Percentiles rank a stretch among this genome's conserved stretches.
Conservation (phyloP, 1,284 basidiomycete genomes). For the Sporisorium graminicola region DNA sequence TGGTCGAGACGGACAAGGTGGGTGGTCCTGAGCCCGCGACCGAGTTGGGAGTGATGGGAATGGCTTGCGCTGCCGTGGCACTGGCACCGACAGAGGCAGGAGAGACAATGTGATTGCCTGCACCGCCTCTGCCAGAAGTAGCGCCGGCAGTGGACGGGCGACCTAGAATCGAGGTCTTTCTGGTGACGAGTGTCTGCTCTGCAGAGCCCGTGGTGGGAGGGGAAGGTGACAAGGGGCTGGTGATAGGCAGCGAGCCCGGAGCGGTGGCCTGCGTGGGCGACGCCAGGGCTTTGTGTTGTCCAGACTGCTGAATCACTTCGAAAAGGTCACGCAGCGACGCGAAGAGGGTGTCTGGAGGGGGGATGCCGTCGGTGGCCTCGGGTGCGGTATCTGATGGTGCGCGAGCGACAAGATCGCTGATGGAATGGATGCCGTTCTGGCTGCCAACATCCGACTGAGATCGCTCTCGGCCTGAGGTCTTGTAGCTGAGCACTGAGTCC, state of each 20-base stretch:
- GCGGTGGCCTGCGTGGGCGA: conserved; percentile 35
- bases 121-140: conserved; percentile 32
- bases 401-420: conserved; percentile 15
- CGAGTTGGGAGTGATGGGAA: conserved; percentile 35
- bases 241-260: conserved; percentile 30
- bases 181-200: conserved; percentile 13
- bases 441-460: conserved; percentile 23
- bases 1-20: conserved; percentile 42
- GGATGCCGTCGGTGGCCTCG: conserved; percentile 32
- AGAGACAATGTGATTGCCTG: conserved; percentile 27
- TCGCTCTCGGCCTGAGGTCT: conserved; percentile 13
- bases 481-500: conserved; percentile 75
- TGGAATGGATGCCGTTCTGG: conserved; percentile 5
- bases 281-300: conserved; percentile 26
- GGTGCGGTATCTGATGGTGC: conserved; percentile 18
- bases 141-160: conserved; percentile 37
- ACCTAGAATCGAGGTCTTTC: conserved; percentile 42
- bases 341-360: conserved; percentile 47
- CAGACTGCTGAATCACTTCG: conserved; percentile 49
- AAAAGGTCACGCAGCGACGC: conserved; percentile 52
- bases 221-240: conserved; percentile 36
- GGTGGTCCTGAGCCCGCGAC: conserved; percentile 27
- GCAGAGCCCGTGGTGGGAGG: conserved; percentile 8
- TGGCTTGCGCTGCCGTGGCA: conserved; percentile 28
- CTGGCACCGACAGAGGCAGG: conserved; percentile 7